Evolutionary conservation across 1,284 basidiomycete species (phyloP).

Genomic region (Agroathelia rolfsii): DNA sequence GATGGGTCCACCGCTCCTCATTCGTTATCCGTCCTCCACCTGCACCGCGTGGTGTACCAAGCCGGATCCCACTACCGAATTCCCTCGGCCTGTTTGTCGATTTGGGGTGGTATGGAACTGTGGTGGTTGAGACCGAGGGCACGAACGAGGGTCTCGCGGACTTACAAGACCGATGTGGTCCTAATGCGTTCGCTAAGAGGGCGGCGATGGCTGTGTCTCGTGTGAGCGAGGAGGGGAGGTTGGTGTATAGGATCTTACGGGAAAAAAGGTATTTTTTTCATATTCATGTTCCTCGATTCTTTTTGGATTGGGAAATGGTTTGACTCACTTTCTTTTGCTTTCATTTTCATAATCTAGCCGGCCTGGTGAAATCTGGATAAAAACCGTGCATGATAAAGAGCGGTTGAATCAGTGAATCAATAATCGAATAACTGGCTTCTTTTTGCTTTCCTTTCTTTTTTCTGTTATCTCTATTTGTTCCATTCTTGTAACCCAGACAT

Average conservation of each 20-base stretch:
- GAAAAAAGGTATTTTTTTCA: constrained; percentile 55
- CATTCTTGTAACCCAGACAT: no score
- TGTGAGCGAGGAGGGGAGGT: constrained; percentile 35
- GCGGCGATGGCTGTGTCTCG: constrained; percentile 21
- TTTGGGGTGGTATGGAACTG: constrained; percentile 67
- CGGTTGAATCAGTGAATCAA: no score
- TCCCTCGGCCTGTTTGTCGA: constrained; percentile 50
- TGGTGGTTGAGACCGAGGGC: constrained; percentile 74
- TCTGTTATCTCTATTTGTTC: no score
- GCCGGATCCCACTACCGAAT: constrained; percentile 42
- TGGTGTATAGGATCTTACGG: constrained; percentile 61
- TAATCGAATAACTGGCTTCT: no score
- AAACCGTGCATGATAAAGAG: constrained; percentile 20
- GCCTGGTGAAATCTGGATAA: constrained; percentile 25
- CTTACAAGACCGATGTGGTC: constrained; percentile 60
- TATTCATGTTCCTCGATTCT: constrained; percentile 2
- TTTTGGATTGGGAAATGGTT: constrained; percentile 5
- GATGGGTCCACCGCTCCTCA: constrained; percentile 71
- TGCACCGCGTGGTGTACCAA: constrained; percentile 11
- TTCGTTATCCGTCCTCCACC: constrained; percentile 47
- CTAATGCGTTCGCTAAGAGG: constrained; percentile 44
- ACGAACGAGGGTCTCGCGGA: constrained; percentile 76
- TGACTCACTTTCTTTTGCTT: constrained; percentile 6
- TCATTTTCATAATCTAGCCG: constrained; percentile 14
- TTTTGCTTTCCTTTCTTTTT: no score